These are phyloP conservation scores for Dictyophora rubrovolvata DNA, from an alignment of 768 basidiomycete genomes.

Conservation along the genomic window DNA sequence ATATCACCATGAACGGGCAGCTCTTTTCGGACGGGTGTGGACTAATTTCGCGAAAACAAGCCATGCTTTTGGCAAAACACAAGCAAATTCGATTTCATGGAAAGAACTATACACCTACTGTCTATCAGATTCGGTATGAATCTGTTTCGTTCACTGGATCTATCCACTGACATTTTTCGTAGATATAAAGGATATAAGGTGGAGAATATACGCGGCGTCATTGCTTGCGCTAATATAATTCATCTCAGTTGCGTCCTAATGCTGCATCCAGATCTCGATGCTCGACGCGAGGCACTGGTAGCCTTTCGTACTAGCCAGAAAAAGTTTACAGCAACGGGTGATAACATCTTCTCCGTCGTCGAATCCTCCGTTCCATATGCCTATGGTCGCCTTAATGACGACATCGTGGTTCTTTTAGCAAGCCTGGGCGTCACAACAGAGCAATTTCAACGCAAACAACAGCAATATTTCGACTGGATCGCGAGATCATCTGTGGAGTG, in stretches of 20 bases:
- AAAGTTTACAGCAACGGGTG: conserved; percentile 48
- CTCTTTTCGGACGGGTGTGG: conserved; percentile 64
- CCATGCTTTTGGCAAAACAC: conserved; percentile 39
- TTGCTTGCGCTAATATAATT: background rate
- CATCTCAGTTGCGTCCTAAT: conserved; percentile 40
- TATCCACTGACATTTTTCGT: background rate
- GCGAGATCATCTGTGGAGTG: conserved; percentile 36
- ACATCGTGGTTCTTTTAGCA: conserved; percentile 55
- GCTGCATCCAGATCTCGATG: conserved; percentile 52
- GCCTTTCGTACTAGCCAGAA: conserved; percentile 63
- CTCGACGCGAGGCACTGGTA: conserved; percentile 33
- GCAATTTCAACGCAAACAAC: conserved; percentile 43
- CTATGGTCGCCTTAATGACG: conserved; percentile 60
- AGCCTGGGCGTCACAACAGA: conserved; percentile 52
- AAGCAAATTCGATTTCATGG: conserved; percentile 49
- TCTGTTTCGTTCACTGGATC: background rate
- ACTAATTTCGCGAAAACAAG: conserved; percentile 44
- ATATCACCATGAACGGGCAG: conserved; percentile 47
- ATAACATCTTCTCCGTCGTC: conserved; percentile 58
- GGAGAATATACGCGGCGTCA: background rate
- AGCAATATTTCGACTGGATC: conserved; percentile 52
- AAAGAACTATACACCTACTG: conserved; percentile 46
- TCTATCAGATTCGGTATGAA: conserved; percentile 52
- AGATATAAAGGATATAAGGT: conserved; percentile 65
- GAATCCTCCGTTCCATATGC: conserved; percentile 53